Evolutionary conservation across 177 flowering plant genomes (phyloP).

Genomic region (Vitis hybrid): DNA sequence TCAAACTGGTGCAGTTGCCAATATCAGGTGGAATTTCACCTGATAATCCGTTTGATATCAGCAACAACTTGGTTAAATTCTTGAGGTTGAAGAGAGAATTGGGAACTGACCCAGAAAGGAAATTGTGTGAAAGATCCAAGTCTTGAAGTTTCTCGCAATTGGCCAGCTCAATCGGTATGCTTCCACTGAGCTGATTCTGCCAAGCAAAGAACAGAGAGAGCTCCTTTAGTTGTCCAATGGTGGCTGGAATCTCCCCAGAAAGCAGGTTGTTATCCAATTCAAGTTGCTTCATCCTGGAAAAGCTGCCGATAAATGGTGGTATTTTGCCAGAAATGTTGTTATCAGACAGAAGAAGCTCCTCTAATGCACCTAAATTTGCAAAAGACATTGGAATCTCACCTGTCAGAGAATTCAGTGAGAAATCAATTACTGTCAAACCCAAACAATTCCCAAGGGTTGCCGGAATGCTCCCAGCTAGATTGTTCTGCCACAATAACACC

Average conservation of each 20-base stretch:
- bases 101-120: constrained; percentile 61
- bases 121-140: constrained; percentile 60
- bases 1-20: constrained; percentile 50
- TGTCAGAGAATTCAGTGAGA: constrained; percentile 49
- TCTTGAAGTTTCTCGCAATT: constrained; percentile 53
- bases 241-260: constrained; percentile 55
- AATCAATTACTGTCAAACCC: constrained; percentile 40
- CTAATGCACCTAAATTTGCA: constrained; percentile 34
- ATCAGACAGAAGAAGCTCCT: constrained; percentile 51
- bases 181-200: constrained; percentile 64
- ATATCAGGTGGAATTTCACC: constrained; percentile 58
- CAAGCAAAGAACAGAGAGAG: constrained; percentile 63
- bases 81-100: constrained; percentile 41
- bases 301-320: constrained; percentile 47
- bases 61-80: constrained; percentile 48
- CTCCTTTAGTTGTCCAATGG: constrained; percentile 44
- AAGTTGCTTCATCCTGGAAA: constrained; percentile 45
- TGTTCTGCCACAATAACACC: constrained; percentile 53
- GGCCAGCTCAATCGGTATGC: constrained; percentile 50
- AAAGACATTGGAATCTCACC: constrained; percentile 48
- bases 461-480: constrained; percentile 46
- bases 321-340: constrained; percentile 56
- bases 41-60: constrained; percentile 53
- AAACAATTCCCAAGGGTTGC: constrained; percentile 40
- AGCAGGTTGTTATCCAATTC: constrained; percentile 65